Base-by-base conservation (phyloP, 2,329 filamentous ascomycete genomes). In the Curvularia lunata region DNA sequence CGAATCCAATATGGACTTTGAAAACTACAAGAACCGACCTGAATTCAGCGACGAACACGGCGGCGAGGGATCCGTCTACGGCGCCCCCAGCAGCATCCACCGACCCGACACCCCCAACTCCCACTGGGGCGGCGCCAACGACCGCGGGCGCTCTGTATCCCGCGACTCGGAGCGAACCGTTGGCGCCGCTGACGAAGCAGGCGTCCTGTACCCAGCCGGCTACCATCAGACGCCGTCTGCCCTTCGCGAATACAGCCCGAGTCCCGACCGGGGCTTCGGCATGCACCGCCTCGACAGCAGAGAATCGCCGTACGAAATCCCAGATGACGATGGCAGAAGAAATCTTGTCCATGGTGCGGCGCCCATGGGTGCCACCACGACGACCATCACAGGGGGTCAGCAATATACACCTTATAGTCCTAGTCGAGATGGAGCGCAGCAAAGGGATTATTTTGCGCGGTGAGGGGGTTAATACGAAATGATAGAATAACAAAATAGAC, bases 1-100 rank as follows among this genome's bases (percentile, higher is more conserved):
- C 0, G 94, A 98, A 69, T 85, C 85, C 53, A 87, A 92, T 48
- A 88, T 97, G 76, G 92, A 97, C 74, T 97, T 96, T 73, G 88
- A 92, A 59, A 94, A 92, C 78, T 98, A 88, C 83, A 97, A 96
- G 78, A 89, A 97, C 75, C 85, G 92, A 1, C 85, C 91, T 2
- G 94, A 97, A 66, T 97, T 98, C 77, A 87, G 88, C 1, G 89
- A 92, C 10, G 91, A 95, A 53, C 90, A 92, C 64, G 92, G 92
- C n/a, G 92, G 90, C 5, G 80, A 80, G 23, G 90, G 90, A 21
- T 79, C 80, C 19, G 66, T 82, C 1, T 83, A 80, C 61, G 89
- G 89, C 77, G 78, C 81, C 62, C 89, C 88, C 77, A 78, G 81
- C 23, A 90, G 60, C 78, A 61, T 88, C 2, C 76, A 84, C 16